phyloP scores from a whole-genome alignment of 352 stramenopile genomes.

The Phytophthora fragariaefolia region DNA sequence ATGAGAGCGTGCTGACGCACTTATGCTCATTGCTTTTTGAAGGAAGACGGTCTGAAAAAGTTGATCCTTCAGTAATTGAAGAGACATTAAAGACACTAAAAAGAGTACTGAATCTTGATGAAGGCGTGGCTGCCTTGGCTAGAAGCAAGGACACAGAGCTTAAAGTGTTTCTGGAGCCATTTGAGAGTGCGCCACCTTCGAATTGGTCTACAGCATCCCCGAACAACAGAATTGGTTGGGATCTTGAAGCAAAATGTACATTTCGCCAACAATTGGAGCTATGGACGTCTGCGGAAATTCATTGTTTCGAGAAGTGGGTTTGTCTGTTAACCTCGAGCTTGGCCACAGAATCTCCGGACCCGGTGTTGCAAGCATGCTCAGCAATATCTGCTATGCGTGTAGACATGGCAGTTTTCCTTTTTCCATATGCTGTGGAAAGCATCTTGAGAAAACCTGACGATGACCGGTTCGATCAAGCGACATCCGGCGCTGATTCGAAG shows the following conservation, averaged over 20 bases:
- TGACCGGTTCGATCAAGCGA: background rate
- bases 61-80: conserved; percentile 46
- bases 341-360: conserved; percentile 44
- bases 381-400: conserved; percentile 45
- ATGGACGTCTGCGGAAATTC: conserved; percentile 46
- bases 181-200: conserved; percentile 51
- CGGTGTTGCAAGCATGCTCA: conserved; percentile 58
- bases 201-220: conserved; percentile 57
- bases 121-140: conserved; percentile 39
- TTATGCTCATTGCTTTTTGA: conserved; percentile 80
- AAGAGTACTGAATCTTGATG: conserved; percentile 49
- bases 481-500: conserved; percentile 2
- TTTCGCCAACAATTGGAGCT: conserved; percentile 35
- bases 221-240: background rate
- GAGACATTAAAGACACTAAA: conserved; percentile 59
- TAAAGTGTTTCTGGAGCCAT: conserved; percentile 63
- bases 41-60: conserved; percentile 16
- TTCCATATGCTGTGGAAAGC: conserved; percentile 70
- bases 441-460: conserved; percentile 29
- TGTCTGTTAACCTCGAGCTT: conserved; percentile 56
- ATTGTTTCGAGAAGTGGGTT: conserved; percentile 69
- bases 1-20: conserved; percentile 64
- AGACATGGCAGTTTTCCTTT: conserved; percentile 79
- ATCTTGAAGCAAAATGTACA: conserved; percentile 9
- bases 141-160: conserved; percentile 72